Evolutionary conservation across 2,329 filamentous ascomycete genomes (phyloP).

Genomic region (Sporothrix mexicana): DNA sequence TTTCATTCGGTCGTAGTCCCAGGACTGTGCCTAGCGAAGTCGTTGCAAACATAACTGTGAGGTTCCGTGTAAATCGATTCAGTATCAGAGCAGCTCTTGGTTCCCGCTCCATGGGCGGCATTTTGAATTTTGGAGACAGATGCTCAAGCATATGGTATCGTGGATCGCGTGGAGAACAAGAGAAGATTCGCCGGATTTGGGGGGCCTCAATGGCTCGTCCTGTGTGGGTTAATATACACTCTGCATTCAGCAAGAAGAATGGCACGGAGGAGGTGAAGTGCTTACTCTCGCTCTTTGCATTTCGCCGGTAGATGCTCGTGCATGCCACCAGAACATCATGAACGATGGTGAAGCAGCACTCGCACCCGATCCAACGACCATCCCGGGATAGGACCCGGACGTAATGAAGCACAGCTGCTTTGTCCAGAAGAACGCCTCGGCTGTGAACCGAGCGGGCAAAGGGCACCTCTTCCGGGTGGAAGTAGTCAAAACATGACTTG

Average conservation of each 20-base stretch:
- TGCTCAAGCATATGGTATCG: constrained; percentile 90
- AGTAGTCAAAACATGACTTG: constrained; percentile 82
- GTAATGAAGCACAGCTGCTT: constrained; percentile 83
- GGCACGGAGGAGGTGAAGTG: neutral
- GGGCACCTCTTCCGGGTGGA: constrained; percentile 80
- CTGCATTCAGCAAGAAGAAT: neutral
- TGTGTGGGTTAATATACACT: constrained; percentile 45
- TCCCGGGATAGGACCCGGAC: constrained; percentile 71
- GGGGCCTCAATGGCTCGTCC: constrained; percentile 79
- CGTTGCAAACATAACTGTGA: constrained; percentile 87
- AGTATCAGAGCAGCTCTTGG: constrained; percentile 83
- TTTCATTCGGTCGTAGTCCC: constrained; percentile 70
- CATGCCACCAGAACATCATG: constrained; percentile 87
- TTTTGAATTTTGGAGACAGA: constrained; percentile 78
- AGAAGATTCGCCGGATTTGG: constrained; percentile 77
- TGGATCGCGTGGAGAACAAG: constrained; percentile 79
- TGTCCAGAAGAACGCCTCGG: constrained; percentile 77
- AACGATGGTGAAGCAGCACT: constrained; percentile 88
- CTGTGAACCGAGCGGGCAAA: constrained; percentile 75
- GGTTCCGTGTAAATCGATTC: constrained; percentile 81
- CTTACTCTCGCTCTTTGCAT: constrained; percentile 76
- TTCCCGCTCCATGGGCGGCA: constrained; percentile 70
- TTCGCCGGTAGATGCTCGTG: constrained; percentile 75
- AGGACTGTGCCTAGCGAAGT: constrained; percentile 76
- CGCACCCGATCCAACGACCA: constrained; percentile 77